A percentile compares a stretch with the other conserved stretches of the same genome.
phyloP scores from a whole-genome alignment of 2,329 filamentous ascomycete species.

The Colletotrichum abscissum region DNA sequence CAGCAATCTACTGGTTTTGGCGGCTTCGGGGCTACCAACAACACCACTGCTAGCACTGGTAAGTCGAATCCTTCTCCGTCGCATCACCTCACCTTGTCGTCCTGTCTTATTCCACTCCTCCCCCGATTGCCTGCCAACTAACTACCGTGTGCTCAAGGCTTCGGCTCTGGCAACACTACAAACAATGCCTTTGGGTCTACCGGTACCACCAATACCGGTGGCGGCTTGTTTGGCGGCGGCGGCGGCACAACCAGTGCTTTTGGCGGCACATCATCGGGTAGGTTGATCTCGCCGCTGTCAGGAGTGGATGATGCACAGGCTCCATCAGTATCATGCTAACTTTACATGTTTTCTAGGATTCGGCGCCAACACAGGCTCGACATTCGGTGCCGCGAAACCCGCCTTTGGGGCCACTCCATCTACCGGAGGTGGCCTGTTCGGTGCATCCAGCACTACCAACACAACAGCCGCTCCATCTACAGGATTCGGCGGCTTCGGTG shows the following conservation, averaged over 20 bases:
- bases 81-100: background rate
- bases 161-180: constrained; percentile 49
- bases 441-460: constrained; percentile 49
- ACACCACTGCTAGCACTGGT: constrained; percentile 58
- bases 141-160: constrained; percentile 43
- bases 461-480: constrained; percentile 46
- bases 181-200: constrained; percentile 58
- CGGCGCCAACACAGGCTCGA: constrained; percentile 48
- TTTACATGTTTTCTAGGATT: constrained; percentile 39
- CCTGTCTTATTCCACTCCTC: background rate
- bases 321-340: background rate
- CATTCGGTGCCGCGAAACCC: constrained; percentile 49
- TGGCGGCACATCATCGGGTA: constrained; percentile 30
- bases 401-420: constrained; percentile 36
- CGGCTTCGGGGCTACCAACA: constrained; percentile 62
- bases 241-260: constrained; percentile 25
- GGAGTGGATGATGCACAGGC: background rate
- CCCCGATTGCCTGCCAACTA: constrained; percentile 27
- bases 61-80: constrained; percentile 48
- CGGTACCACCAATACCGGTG: constrained; percentile 43
- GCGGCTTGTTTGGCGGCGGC: constrained; percentile 44
- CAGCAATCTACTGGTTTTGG: constrained; percentile 63
- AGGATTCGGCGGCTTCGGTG: constrained; percentile 56
- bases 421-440: constrained; percentile 59
- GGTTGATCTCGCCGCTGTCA: background rate